phyloP scores from a whole-genome alignment of 805 yeast species.

The Saturnispora sanitii region DNA sequence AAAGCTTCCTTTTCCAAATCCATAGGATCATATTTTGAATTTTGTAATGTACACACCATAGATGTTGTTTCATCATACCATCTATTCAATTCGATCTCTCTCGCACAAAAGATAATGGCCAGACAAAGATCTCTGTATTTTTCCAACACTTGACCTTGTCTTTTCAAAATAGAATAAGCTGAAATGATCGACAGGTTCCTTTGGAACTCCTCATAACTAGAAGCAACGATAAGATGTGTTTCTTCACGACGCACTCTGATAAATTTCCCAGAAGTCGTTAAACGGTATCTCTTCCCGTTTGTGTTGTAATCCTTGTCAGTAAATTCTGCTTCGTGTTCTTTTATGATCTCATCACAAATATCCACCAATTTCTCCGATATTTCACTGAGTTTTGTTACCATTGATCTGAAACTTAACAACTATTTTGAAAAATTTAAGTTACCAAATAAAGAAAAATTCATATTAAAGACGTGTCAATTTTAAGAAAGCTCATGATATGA shows the following conservation, averaged over 20 bases:
- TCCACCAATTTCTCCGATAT: conserved; percentile 22
- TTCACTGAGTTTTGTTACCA: conserved; percentile 15
- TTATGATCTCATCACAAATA: conserved; percentile 22
- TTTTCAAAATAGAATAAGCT: conserved; percentile 33
- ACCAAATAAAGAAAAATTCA: too few species aligned
- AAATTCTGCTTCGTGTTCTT: conserved; percentile 22
- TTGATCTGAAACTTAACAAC: too few species aligned
- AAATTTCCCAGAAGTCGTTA: conserved; percentile 36
- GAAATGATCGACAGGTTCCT: conserved; percentile 32
- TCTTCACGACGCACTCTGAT: conserved; percentile 40
- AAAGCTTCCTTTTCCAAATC: conserved; percentile 26
- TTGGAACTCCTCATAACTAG: conserved; percentile 17
- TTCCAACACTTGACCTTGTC: conserved; percentile 30
- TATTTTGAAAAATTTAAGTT: too few species aligned
- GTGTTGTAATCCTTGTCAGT: conserved; percentile 24
- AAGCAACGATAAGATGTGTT: conserved; percentile 36
- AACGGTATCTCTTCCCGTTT: conserved; percentile 40
- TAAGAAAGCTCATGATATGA: too few species aligned
- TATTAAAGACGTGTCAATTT: too few species aligned
- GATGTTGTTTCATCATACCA: conserved; percentile 41
- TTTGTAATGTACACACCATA: conserved; percentile 30
- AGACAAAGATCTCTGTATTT: conserved; percentile 35
- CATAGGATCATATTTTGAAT: conserved; percentile 27
- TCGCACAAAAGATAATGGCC: conserved; percentile 39
- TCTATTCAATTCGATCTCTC: conserved; percentile 36